Conservation (phyloP, 148 eudicot genomes). For the Bassia scoparia region DNA sequence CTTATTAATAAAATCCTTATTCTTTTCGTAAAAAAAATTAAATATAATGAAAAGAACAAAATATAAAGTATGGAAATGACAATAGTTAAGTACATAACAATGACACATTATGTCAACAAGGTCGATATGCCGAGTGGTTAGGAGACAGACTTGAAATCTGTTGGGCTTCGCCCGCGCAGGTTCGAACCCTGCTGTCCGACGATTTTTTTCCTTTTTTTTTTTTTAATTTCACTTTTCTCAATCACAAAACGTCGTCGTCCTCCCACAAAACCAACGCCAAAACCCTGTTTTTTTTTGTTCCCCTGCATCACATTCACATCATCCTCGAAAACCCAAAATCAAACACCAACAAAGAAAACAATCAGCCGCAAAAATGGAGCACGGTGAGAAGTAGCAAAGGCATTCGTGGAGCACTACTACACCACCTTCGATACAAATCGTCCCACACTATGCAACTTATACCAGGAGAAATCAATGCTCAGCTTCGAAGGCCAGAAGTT, state of each 20-base stretch:
- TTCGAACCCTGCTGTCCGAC: constrained; percentile 99
- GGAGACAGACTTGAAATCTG: constrained; percentile 89
- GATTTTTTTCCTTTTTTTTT: neutral
- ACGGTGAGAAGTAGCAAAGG: constrained; percentile 21
- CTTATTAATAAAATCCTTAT: too few relatives aligned
- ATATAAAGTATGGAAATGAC: neutral
- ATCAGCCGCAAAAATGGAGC: constrained; percentile 1
- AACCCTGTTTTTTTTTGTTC: constrained; percentile 10
- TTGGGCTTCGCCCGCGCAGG: constrained; percentile 99
- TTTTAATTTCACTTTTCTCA: too few relatives aligned
- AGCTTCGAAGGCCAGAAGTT: constrained; percentile 60
- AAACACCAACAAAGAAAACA: neutral
- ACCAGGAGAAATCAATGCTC: constrained; percentile 57
- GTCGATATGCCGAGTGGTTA: constrained; percentile 89
- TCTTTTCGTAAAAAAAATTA: too few relatives aligned
- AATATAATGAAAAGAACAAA: too few relatives aligned
- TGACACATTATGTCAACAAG: rapidly evolving
- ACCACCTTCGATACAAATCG: constrained; percentile 58
- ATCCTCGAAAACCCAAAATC: neutral
- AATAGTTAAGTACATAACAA: neutral
- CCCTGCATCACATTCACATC: neutral
- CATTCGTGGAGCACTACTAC: constrained; percentile 54
- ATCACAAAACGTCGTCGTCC: neutral
- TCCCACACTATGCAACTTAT: constrained; percentile 38
- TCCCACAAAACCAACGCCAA: neutral